These are phyloP conservation scores for Syncephalastrum sp. DNA, from an alignment of 371 early-diverging fungal species.

Conservation along the genomic window DNA sequence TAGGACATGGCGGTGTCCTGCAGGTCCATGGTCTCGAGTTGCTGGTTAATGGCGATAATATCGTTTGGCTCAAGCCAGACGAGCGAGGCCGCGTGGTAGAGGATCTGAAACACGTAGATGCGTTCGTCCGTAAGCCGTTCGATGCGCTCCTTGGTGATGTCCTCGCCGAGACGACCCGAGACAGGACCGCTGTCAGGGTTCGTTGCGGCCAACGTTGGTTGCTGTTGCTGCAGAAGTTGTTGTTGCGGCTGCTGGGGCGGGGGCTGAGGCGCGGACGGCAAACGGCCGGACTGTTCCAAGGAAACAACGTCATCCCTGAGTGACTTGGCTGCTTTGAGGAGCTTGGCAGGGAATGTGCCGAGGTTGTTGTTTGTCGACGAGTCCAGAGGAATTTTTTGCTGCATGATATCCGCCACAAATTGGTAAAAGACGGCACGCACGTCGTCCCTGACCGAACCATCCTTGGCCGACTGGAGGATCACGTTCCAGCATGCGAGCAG, in stretches of 20 bases:
- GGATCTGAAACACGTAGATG: slow-evolving; percentile 52
- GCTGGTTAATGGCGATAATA: slow-evolving; percentile 48
- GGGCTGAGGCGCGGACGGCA: slow-evolving; percentile 17
- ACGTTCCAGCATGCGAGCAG: slow-evolving; percentile 60
- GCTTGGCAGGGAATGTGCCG: slow-evolving; percentile 37
- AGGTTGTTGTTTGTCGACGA: not conserved
- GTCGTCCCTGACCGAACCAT: slow-evolving; percentile 38
- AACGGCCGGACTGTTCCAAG: slow-evolving; percentile 26
- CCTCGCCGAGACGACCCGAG: slow-evolving; percentile 36
- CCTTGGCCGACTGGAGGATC: slow-evolving; percentile 59
- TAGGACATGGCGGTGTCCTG: slow-evolving; percentile 56
- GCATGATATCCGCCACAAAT: slow-evolving; percentile 25
- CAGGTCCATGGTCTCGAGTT: slow-evolving; percentile 52
- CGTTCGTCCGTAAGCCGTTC: slow-evolving; percentile 58
- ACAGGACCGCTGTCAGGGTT: not conserved
- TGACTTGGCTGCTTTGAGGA: slow-evolving; percentile 44
- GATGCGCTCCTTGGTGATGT: slow-evolving; percentile 46
- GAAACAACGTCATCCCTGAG: slow-evolving; percentile 38
- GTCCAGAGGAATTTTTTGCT: slow-evolving; percentile 4
- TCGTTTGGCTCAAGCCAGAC: slow-evolving; percentile 51
- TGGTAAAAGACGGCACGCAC: slow-evolving; percentile 43
- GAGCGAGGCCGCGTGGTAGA: slow-evolving; percentile 54
- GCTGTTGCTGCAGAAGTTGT: slow-evolving; percentile 12
- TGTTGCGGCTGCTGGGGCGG: slow-evolving; percentile 24
- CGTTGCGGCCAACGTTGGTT: not conserved